A percentile compares a stretch with the other conserved stretches of the same genome.
Conservation (phyloP, 2,329 filamentous ascomycete species). For the Phialocephala subalpina region DNA sequence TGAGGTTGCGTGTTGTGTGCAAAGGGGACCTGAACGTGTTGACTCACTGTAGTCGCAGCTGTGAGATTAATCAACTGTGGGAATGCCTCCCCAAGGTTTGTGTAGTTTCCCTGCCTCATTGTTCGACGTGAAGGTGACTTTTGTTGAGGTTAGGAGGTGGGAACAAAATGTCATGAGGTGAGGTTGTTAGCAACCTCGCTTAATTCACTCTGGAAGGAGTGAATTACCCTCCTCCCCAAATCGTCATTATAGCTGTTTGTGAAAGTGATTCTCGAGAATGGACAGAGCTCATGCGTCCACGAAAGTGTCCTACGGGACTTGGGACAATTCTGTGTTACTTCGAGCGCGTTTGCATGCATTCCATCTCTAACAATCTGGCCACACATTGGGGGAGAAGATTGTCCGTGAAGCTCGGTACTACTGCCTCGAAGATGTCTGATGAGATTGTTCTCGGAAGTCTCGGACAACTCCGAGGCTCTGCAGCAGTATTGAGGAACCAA, state of each 20-base stretch:
- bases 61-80: slow-evolving; percentile 11
- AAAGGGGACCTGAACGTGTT: background rate
- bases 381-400: no score
- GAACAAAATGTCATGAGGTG: background rate
- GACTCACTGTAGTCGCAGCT: background rate
- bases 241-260: background rate
- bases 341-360: no score
- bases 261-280: background rate
- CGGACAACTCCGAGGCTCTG: no score
- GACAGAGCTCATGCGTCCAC: background rate
- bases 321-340: background rate
- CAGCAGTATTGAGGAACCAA: no score
- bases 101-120: slow-evolving; percentile 4
- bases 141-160: background rate
- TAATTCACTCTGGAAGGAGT: background rate
- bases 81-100: slow-evolving; percentile 1
- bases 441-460: no score
- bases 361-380: no score
- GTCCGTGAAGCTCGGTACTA: no score
- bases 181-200: background rate
- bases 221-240: background rate
- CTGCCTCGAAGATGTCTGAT: no score
- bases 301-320: background rate
- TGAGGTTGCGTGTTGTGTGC: background rate
- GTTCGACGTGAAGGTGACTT: background rate